Evolutionary conservation across 2,329 filamentous ascomycete species (phyloP).

Genomic region (Ophiostoma angusticollis): DNA sequence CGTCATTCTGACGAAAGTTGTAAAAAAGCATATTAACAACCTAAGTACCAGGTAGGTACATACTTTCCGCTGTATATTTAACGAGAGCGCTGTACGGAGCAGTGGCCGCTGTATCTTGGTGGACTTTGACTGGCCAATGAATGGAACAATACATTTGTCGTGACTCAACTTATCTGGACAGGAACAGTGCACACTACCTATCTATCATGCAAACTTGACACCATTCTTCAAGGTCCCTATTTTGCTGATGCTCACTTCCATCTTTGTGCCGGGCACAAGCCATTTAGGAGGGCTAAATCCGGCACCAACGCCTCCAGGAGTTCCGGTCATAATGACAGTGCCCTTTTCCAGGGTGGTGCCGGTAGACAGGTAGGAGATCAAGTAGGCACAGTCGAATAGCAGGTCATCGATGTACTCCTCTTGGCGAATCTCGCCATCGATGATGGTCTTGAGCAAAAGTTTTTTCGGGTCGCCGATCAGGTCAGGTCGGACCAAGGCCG

Average conservation of each 20-base stretch:
- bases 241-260: constrained; percentile 26
- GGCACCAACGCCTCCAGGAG: constrained; percentile 30
- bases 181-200: no score
- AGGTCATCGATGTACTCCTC: constrained; percentile 26
- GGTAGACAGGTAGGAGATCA: constrained; percentile 25
- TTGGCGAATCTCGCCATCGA: constrained; percentile 37
- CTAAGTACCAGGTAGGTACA: no score
- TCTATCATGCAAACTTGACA: constrained; percentile 19
- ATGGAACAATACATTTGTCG: no score
- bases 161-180: no score
- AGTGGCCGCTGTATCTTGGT: no score
- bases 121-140: no score
- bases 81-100: no score
- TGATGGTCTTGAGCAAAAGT: constrained; percentile 30
- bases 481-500: constrained; percentile 27
- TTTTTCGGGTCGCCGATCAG: constrained; percentile 30
- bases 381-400: constrained; percentile 29
- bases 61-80: no score
- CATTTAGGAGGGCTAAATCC: constrained; percentile 28
- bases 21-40: no score
- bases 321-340: constrained; percentile 33
- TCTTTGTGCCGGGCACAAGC: constrained; percentile 25
- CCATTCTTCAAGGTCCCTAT: constrained; percentile 30
- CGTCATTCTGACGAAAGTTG: no score
- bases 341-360: constrained; percentile 32